These are phyloP conservation scores for Metschnikowia koreensis DNA, from an alignment of 805 yeast species.

Conservation along the genomic window DNA sequence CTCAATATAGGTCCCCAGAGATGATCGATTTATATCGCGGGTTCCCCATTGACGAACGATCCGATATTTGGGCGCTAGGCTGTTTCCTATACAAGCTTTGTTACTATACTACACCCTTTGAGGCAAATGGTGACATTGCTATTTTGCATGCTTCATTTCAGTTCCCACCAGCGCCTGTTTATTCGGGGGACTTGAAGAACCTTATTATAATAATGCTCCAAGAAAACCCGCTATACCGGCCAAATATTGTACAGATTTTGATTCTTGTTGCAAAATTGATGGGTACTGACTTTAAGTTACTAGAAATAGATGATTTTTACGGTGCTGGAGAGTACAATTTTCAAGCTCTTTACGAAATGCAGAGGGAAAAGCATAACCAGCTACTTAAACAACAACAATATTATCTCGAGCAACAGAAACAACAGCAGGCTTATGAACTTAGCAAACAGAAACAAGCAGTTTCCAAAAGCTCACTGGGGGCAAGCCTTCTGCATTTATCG, in stretches of 20 bases:
- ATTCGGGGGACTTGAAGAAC: slow-evolving; percentile 68
- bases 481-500: slow-evolving; percentile 9
- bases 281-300: slow-evolving; percentile 26
- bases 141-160: slow-evolving; percentile 80
- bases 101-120: slow-evolving; percentile 94
- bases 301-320: slow-evolving; percentile 44
- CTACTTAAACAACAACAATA: slow-evolving; percentile 35
- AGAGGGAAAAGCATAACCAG: slow-evolving; percentile 36
- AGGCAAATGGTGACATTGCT: slow-evolving; percentile 81
- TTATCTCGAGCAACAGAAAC: slow-evolving; percentile 42
- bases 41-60: slow-evolving; percentile 82
- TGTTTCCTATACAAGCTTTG: slow-evolving; percentile 86
- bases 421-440: slow-evolving; percentile 22
- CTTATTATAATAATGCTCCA: slow-evolving; percentile 77
- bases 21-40: slow-evolving; percentile 88
- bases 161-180: slow-evolving; percentile 69
- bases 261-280: slow-evolving; percentile 58
- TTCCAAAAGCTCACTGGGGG: slow-evolving; percentile 11
- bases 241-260: slow-evolving; percentile 82
- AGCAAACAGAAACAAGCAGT: slow-evolving; percentile 19
- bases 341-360: slow-evolving; percentile 53
- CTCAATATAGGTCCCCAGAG: slow-evolving; percentile 94
- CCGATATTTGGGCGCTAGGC: slow-evolving; percentile 97
- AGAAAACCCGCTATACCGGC: slow-evolving; percentile 79
- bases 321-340: slow-evolving; percentile 55